Percentiles rank a stretch among this genome's conserved stretches.
phyloP scores from a whole-genome alignment of 164 flowering plant genomes.

The Cinnamomum micranthum region DNA sequence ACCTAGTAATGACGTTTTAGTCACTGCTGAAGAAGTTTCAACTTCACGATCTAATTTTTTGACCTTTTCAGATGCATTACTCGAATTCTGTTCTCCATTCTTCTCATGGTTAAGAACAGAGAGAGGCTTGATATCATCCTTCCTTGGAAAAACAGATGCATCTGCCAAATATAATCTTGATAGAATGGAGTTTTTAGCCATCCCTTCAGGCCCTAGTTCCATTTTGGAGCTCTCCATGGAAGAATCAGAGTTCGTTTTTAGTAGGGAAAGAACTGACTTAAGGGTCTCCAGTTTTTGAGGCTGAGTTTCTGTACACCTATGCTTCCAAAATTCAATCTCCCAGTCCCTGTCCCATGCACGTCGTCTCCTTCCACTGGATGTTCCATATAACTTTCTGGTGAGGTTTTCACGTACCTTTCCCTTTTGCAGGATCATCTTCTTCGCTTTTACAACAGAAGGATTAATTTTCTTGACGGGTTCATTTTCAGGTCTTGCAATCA shows the following conservation, averaged over 20 bases:
- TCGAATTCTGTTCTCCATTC: not conserved
- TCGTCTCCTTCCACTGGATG: constrained; percentile 60
- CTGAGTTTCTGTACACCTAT: constrained; percentile 56
- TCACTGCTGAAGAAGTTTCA: constrained; percentile 8
- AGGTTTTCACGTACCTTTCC: constrained; percentile 87
- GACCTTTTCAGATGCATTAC: constrained; percentile 12
- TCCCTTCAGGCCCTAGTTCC: constrained; percentile 29
- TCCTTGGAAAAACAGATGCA: constrained; percentile 82
- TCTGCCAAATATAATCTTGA: constrained; percentile 93
- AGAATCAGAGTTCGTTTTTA: constrained; percentile 29
- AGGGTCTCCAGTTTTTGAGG: constrained; percentile 82
- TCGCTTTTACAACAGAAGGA: constrained; percentile 46
- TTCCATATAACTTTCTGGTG: constrained; percentile 82
- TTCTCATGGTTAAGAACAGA: constrained; percentile 24
- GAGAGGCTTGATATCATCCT: constrained; percentile 74
- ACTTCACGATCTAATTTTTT: constrained; percentile 9
- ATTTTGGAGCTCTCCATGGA: constrained; percentile 26
- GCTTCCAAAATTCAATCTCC: constrained; percentile 96
- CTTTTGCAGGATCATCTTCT: constrained; percentile 65
- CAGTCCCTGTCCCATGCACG: constrained; percentile 93
- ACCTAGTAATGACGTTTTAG: constrained; percentile 15
- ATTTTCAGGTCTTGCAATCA: constrained; percentile 47
- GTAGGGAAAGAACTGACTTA: constrained; percentile 76
- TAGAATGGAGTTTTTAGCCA: constrained; percentile 53
- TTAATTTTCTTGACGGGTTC: constrained; percentile 41